Evolutionary conservation across 208 protist genomes (phyloP).

Genomic region (Leishmania martiniquensis): DNA sequence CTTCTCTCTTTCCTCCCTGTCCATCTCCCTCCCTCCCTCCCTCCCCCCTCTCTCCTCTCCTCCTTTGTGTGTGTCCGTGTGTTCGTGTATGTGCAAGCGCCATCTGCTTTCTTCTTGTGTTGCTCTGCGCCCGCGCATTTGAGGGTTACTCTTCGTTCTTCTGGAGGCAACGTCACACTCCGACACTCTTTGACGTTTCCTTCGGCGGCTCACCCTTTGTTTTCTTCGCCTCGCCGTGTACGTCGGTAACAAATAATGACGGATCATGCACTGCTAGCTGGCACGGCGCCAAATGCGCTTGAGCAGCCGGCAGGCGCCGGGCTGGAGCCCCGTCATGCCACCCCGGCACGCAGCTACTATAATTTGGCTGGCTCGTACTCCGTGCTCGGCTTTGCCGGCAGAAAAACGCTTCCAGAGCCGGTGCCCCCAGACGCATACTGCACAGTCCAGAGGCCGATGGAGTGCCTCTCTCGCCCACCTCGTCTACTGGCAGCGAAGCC

Average conservation of each 20-base stretch:
- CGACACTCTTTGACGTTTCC: no score
- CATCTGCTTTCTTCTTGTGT: not conserved
- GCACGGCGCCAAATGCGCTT: not conserved
- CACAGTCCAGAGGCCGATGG: not conserved
- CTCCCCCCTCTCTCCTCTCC: no score
- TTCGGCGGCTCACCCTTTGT: not conserved
- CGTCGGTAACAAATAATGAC: not conserved
- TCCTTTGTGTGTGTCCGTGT: not conserved
- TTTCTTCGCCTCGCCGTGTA: not conserved
- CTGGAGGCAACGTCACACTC: not conserved
- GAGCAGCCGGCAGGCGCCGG: not conserved
- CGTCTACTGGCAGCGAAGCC: not conserved
- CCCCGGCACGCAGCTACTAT: conserved; percentile 8
- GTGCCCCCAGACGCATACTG: not conserved
- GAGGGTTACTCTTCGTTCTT: not conserved
- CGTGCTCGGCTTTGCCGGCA: not conserved
- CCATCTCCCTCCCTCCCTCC: not conserved
- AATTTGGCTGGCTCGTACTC: not conserved
- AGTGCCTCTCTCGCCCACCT: not conserved
- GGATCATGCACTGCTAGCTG: not conserved
- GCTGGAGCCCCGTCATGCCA: not conserved
- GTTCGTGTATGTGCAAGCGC: not conserved
- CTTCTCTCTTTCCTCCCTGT: not conserved
- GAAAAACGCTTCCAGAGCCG: not conserved
- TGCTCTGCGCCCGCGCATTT: not conserved